phyloP scores from a whole-genome alignment of 495 filamentous ascomycete species.

The Choiromyces venosus region DNA sequence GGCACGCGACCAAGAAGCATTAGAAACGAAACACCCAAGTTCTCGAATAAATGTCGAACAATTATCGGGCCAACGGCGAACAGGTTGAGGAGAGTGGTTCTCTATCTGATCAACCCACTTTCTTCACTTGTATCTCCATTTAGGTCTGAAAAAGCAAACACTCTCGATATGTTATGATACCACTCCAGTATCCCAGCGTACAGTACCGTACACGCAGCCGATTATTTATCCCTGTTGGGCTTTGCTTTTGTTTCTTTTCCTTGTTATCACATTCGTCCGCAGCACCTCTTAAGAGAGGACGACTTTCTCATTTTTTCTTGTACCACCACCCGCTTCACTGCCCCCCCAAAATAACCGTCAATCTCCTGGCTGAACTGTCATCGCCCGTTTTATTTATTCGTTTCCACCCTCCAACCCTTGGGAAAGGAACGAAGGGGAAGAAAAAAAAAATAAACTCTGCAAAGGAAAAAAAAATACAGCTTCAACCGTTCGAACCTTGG shows the following conservation, averaged over 20 bases:
- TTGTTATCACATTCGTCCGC: neutral
- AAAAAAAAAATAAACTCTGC: neutral
- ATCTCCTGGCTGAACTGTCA: neutral
- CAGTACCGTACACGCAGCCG: neutral
- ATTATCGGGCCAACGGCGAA: neutral
- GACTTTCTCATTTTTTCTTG: neutral
- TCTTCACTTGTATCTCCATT: neutral
- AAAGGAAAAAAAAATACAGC: neutral
- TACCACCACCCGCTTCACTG: neutral
- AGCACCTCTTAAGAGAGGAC: neutral
- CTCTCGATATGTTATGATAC: no score
- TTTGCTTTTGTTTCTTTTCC: no score
- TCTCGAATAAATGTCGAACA: neutral
- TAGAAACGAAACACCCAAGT: neutral
- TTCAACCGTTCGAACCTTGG: slow-evolving; percentile 3
- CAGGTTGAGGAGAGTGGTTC: neutral
- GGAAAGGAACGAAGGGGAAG: neutral
- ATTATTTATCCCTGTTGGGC: neutral
- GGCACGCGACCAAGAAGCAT: neutral
- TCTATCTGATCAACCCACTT: neutral
- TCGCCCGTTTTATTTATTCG: neutral
- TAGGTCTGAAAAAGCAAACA: neutral
- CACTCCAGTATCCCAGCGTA: no score
- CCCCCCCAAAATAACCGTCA: neutral
- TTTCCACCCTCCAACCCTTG: neutral